Conservation (phyloP, 2,329 filamentous ascomycete genomes). For the Coniella lustricola region DNA sequence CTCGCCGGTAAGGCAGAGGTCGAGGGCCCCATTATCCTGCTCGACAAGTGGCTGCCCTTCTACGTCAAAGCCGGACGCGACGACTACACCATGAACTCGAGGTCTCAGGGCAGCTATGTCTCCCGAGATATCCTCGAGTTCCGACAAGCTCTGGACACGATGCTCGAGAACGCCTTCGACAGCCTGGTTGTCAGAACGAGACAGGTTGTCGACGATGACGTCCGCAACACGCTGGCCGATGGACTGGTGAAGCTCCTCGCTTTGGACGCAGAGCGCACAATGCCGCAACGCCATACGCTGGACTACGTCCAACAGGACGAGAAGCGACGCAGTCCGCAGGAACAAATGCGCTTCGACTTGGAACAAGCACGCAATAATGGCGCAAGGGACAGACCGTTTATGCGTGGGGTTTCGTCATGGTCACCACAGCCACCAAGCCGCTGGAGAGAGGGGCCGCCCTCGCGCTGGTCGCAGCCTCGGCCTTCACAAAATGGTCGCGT, state of each 20-base stretch:
- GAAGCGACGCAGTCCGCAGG: neutral
- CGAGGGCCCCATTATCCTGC: neutral
- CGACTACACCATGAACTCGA: neutral
- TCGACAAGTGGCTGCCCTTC: conserved; percentile 10
- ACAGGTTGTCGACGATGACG: neutral
- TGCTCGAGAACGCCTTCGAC: conserved; percentile 3
- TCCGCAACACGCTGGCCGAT: neutral
- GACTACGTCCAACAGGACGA: neutral
- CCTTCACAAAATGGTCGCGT: no score
- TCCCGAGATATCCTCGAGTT: neutral
- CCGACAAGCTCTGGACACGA: conserved; percentile 1
- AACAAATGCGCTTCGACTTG: no score
- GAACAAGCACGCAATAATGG: no score
- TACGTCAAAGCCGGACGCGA: neutral
- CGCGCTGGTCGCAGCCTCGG: no score
- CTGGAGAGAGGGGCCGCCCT: no score
- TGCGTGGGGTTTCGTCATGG: no score
- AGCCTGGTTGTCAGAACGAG: neutral
- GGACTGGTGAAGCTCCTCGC: neutral
- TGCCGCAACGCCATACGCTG: neutral
- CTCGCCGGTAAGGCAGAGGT: conserved; percentile 1
- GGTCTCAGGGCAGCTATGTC: neutral
- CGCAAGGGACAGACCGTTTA: no score
- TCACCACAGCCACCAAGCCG: no score
- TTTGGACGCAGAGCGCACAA: neutral